phyloP scores from a whole-genome alignment of 495 filamentous ascomycete genomes.

The Talaromyces liani region DNA sequence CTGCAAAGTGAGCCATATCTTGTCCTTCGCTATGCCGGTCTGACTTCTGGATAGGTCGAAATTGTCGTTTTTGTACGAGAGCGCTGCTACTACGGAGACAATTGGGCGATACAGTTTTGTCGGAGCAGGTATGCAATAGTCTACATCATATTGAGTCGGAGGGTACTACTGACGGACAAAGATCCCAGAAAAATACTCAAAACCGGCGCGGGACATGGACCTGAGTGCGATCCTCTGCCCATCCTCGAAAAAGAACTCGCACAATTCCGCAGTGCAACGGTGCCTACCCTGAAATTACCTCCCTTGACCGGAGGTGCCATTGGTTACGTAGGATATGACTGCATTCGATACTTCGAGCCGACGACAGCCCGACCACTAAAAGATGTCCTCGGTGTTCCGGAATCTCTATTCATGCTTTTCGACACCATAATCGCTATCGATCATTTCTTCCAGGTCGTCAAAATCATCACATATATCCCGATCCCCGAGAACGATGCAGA shows the following conservation, averaged over 20 bases:
- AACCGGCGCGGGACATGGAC: slow-evolving; percentile 81
- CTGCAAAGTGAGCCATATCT: slow-evolving; percentile 52
- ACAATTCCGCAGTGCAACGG: slow-evolving; percentile 64
- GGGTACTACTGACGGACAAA: slow-evolving; percentile 18
- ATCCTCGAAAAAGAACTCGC: slow-evolving; percentile 71
- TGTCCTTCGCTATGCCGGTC: neutral
- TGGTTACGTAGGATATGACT: slow-evolving; percentile 96
- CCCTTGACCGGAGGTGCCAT: slow-evolving; percentile 86
- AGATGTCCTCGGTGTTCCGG: slow-evolving; percentile 80
- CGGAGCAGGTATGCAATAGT: slow-evolving; percentile 56
- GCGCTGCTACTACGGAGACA: slow-evolving; percentile 80
- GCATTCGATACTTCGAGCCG: slow-evolving; percentile 94
- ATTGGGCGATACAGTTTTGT: slow-evolving; percentile 94
- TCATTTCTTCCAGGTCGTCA: slow-evolving; percentile 85
- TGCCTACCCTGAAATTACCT: slow-evolving; percentile 75
- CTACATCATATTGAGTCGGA: slow-evolving; percentile 7
- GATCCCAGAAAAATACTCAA: slow-evolving; percentile 79
- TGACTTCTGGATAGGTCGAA: slow-evolving; percentile 26
- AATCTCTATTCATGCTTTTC: slow-evolving; percentile 96
- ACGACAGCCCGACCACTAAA: slow-evolving; percentile 80
- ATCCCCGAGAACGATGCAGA: slow-evolving; percentile 42
- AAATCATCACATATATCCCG: slow-evolving; percentile 81
- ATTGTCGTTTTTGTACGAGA: slow-evolving; percentile 80
- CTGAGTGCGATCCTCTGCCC: slow-evolving; percentile 73
- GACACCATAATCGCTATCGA: slow-evolving; percentile 94